A percentile compares a stretch with the other conserved stretches of the same genome.
Conservation (phyloP, 192 early-diverging fungal species). For the Dissophora globulifera region DNA sequence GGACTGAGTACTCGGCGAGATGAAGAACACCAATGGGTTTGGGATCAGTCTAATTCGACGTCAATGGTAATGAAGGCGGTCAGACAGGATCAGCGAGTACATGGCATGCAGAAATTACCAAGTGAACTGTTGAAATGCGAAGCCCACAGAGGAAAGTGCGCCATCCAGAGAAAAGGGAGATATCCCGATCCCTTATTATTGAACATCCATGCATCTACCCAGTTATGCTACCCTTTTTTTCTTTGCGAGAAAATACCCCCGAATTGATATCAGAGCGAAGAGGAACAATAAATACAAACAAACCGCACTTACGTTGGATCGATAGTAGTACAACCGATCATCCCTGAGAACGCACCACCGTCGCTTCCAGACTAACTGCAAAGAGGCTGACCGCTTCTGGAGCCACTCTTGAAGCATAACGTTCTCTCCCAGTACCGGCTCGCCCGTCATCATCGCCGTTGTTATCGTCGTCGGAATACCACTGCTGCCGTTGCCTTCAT, state of each 20-base stretch:
- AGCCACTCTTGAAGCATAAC: conserved; percentile 46
- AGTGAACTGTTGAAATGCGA: neutral
- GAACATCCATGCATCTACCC: too few relatives aligned
- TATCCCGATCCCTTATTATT: too few relatives aligned
- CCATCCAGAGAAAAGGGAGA: too few relatives aligned
- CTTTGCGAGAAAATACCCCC: too few relatives aligned
- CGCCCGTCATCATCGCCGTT: neutral
- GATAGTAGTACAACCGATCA: conserved; percentile 27
- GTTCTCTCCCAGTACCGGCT: neutral
- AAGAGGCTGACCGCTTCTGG: conserved; percentile 38
- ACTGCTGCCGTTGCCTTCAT: neutral
- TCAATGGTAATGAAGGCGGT: neutral
- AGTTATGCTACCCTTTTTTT: too few relatives aligned
- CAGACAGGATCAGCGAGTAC: neutral
- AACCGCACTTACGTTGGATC: conserved; percentile 36
- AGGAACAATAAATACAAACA: too few relatives aligned
- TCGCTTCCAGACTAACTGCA: conserved; percentile 48
- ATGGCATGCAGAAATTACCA: neutral
- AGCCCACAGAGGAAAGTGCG: too few relatives aligned
- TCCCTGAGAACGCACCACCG: conserved; percentile 49
- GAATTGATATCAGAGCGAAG: too few relatives aligned
- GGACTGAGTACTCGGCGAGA: conserved; percentile 39
- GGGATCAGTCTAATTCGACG: conserved; percentile 44
- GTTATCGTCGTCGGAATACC: neutral
- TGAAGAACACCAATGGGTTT: conserved; percentile 39